Evolutionary conservation across 768 basidiomycete species (phyloP).

Genomic region (Phanerodontia chrysosporium): DNA sequence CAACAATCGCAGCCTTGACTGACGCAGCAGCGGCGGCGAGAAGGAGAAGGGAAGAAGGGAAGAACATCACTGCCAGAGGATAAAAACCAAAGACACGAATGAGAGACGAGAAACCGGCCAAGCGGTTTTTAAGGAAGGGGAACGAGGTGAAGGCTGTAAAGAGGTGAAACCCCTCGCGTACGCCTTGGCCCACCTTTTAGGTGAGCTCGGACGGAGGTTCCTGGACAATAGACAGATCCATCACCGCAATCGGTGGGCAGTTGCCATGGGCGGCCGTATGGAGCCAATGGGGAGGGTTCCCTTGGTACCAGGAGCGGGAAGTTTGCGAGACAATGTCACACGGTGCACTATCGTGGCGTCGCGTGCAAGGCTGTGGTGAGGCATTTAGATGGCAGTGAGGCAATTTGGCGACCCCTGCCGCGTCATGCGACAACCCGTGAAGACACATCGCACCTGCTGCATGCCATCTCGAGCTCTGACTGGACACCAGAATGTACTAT

Average conservation of each 20-base stretch:
- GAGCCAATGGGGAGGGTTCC: not conserved
- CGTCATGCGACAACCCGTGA: too few species aligned
- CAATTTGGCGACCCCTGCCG: too few species aligned
- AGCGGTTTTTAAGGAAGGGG: slow-evolving; percentile 17
- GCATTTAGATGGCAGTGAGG: too few species aligned
- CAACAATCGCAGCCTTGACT: slow-evolving; percentile 44
- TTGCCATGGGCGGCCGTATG: not conserved
- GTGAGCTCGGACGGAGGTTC: slow-evolving; percentile 1
- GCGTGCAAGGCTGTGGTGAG: too few species aligned
- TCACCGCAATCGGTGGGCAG: not conserved
- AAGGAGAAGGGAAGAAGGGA: slow-evolving; percentile 44
- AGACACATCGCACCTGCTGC: too few species aligned
- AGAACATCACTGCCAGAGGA: slow-evolving; percentile 30
- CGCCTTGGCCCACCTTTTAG: not conserved
- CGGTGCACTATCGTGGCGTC: not conserved
- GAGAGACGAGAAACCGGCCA: slow-evolving; percentile 15
- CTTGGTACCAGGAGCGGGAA: not conserved
- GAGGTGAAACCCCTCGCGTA: not conserved
- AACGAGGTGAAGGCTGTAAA: slow-evolving; percentile 1
- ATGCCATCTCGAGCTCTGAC: too few species aligned
- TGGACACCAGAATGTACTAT: too few species aligned
- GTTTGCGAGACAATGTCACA: not conserved
- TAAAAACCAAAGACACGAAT: slow-evolving; percentile 24
- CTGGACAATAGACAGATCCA: slow-evolving; percentile 12
- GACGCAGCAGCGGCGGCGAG: slow-evolving; percentile 36